Percentiles rank a stretch among this genome's conserved stretches.
Conservation (phyloP, 2,329 filamentous ascomycete genomes). For the Boeremia lycopersici region DNA sequence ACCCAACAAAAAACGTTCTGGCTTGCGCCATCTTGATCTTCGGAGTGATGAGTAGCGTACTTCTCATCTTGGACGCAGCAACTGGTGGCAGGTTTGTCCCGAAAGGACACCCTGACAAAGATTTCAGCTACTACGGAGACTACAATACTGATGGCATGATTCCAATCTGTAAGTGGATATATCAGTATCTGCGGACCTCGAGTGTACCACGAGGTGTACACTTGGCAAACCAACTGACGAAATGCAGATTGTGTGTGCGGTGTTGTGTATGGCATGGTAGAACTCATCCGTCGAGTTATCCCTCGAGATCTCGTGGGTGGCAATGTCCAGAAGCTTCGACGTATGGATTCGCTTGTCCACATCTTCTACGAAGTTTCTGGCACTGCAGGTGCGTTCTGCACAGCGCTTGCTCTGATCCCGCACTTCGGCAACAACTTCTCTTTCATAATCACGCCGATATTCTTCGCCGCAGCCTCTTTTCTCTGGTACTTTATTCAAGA, state of each 20-base stretch:
- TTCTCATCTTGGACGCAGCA: constrained; percentile 56
- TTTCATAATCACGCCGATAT: constrained; percentile 58
- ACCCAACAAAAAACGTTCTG: constrained; percentile 55
- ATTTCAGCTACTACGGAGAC: constrained; percentile 55
- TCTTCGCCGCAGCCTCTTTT: constrained; percentile 51
- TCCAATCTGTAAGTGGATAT: constrained; percentile 49
- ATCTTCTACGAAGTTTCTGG: constrained; percentile 59
- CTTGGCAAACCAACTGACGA: constrained; percentile 15
- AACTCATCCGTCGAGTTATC: constrained; percentile 58
- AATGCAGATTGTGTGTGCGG: constrained; percentile 31
- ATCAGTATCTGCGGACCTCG: not conserved
- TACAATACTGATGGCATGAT: constrained; percentile 59
- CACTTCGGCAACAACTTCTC: constrained; percentile 59
- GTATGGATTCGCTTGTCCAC: constrained; percentile 55
- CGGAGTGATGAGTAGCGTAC: constrained; percentile 54
- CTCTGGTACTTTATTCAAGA: constrained; percentile 57
- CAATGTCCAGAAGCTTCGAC: constrained; percentile 56
- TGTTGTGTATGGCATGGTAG: constrained; percentile 55
- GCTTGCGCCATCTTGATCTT: constrained; percentile 54
- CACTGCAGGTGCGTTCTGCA: constrained; percentile 56
- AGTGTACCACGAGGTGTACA: not conserved
- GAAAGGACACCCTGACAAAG: constrained; percentile 42
- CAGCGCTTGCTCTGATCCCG: constrained; percentile 58
- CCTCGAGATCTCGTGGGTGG: constrained; percentile 59
- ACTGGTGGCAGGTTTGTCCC: constrained; percentile 54